Conservation (phyloP, 768 basidiomycete genomes). For the Solioccasus polychromus region DNA sequence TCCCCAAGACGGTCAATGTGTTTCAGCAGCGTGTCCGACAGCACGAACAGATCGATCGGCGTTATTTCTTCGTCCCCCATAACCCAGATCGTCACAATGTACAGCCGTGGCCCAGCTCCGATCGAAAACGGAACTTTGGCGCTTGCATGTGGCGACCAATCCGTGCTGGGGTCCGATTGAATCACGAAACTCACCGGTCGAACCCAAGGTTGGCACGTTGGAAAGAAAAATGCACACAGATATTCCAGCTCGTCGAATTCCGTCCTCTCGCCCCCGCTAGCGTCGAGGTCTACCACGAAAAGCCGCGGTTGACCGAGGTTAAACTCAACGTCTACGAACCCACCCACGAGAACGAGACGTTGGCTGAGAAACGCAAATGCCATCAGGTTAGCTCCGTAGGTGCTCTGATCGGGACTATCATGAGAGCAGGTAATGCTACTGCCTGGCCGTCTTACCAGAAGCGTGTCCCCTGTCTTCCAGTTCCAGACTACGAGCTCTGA, state of each 20-base stretch:
- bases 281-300: slow-evolving; percentile 41
- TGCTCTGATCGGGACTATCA: slow-evolving; percentile 9
- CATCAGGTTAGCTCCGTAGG: slow-evolving; percentile 34
- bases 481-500: slow-evolving; percentile 61
- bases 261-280: slow-evolving; percentile 28
- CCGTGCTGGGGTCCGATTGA: slow-evolving; percentile 53
- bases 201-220: slow-evolving; percentile 30
- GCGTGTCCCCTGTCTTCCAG: slow-evolving; percentile 54
- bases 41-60: slow-evolving; percentile 42
- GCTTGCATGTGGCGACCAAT: slow-evolving; percentile 37
- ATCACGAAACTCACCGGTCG: slow-evolving; percentile 38
- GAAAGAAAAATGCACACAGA: slow-evolving; percentile 41
- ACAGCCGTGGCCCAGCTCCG: slow-evolving; percentile 41
- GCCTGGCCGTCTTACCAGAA: slow-evolving; percentile 42
- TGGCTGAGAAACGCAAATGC: slow-evolving; percentile 45
- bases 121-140: slow-evolving; percentile 46
- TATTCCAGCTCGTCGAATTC: slow-evolving; percentile 31
- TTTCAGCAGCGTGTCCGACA: slow-evolving; percentile 36
- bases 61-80: slow-evolving; percentile 24
- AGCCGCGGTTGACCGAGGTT: slow-evolving; percentile 27
- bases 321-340: slow-evolving; percentile 20
- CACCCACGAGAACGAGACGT: slow-evolving; percentile 37
- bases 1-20: slow-evolving; percentile 19
- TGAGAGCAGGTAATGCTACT: background rate
- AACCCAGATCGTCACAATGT: slow-evolving; percentile 46